Evolutionary conservation across 805 yeast species (phyloP), one percentile per base, ranked within the genome.

Genomic region (Blastobotrys muscicola): DNA sequence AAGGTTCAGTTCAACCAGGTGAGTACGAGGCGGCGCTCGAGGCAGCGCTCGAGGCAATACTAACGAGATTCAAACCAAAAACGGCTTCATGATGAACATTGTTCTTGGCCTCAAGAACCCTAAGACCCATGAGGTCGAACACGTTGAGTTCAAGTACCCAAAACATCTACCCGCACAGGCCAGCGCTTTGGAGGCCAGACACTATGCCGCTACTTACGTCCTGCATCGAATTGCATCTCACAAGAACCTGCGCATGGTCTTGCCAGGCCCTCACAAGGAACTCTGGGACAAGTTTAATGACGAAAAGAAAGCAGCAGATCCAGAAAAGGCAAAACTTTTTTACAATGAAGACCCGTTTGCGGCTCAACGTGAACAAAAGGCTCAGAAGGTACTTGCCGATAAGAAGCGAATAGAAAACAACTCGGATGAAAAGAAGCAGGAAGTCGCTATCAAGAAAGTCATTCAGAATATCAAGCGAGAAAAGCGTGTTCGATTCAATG

Each of bases 141-240:
- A 64, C 1, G 70, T 86, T 2, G 67, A 70, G 42, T 74, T 78
- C 66, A 69, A 53, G 38, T 75, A 74, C 40, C 78, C 76, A 0
- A 55, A 64, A 4, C 76, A 74, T 7, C 55, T 72, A 3, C 62
- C 65, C 3, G 80, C 89, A 0, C 86, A 83, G 52, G 84, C 78
- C 38, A 85, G 97, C 0, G 75, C 94, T 1, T 68, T 85, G 29
- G 97, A 89, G 53, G 96, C 97, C 1, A 72, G 96, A 38, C 94
- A 89, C 59, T 72, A 74, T 54, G 87, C 90, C 0, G 97, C 98
- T 0, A 87, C 97, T 0, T 85, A 82, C 51, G 92, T 90, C 0
- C 61, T 90, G 48, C 89, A 78, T 58, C 68, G 95, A 31, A 71
- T 90, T 13, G 80, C 89, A 32, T 84, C 78, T 47, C 80, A 80